phyloP scores from a whole-genome alignment of 345 rosid genomes.

The Fremontodendron californicum region DNA sequence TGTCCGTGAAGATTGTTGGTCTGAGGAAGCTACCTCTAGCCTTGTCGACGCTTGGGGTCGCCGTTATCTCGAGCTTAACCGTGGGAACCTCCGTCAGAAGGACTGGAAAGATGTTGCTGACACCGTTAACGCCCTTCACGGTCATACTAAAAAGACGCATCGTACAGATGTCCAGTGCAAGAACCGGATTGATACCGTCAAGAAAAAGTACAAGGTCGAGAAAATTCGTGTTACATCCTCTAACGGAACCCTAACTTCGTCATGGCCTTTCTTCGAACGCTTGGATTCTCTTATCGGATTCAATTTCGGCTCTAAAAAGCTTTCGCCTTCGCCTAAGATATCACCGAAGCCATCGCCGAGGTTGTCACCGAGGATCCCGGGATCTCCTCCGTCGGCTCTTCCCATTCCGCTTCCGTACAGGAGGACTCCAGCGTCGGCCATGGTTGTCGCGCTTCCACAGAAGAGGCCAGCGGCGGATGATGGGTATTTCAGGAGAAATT shows the following conservation, averaged over 20 bases:
- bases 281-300: conserved; percentile 77
- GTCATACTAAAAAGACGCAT: conserved; percentile 73
- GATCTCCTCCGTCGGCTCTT: conserved; percentile 54
- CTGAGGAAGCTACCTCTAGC: conserved; percentile 93
- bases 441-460: conserved; percentile 59
- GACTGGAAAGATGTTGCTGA: conserved; percentile 99
- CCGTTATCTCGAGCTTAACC: conserved; percentile 78
- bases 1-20: conserved; percentile 96
- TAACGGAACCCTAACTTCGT: conserved; percentile 42
- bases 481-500: conserved; percentile 57
- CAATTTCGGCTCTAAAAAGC: conserved; percentile 39
- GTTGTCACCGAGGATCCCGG: conserved; percentile 22
- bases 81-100: conserved; percentile 96
- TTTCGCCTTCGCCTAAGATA: conserved; percentile 32
- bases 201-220: conserved; percentile 96
- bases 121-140: conserved; percentile 87
- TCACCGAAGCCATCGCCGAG: conserved; percentile 30
- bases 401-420: conserved; percentile 34
- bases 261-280: conserved; percentile 88
- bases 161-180: conserved; percentile 98
- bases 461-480: conserved; percentile 53
- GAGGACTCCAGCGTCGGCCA: conserved; percentile 33
- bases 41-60: conserved; percentile 94
- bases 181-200: conserved; percentile 94
- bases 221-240: conserved; percentile 69